These are phyloP conservation scores for Entoloma clypeatum DNA, from an alignment of 1,284 basidiomycete genomes.

Conservation along the genomic window DNA sequence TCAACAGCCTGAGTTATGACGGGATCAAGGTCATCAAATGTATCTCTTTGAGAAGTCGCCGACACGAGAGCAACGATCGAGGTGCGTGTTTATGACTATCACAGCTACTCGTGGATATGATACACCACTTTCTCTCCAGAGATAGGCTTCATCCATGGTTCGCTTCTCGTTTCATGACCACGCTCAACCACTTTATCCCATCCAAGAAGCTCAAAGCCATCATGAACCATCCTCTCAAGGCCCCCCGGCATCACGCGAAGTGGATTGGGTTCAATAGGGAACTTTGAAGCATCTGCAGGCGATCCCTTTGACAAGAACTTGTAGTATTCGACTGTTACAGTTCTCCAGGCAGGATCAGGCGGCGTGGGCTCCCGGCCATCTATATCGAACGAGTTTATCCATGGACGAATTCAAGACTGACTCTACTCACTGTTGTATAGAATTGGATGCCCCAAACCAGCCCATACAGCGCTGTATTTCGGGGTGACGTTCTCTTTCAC, in stretches of 20 bases:
- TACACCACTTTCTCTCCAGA: slow-evolving; percentile 34
- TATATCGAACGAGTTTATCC: not conserved
- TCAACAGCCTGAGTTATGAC: too few species aligned
- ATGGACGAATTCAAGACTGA: not conserved
- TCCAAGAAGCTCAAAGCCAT: slow-evolving; percentile 27
- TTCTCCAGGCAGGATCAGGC: slow-evolving; percentile 20
- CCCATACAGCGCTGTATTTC: slow-evolving; percentile 30
- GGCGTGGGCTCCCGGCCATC: slow-evolving; percentile 21
- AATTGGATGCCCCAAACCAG: slow-evolving; percentile 30
- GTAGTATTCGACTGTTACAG: slow-evolving; percentile 28
- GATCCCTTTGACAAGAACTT: slow-evolving; percentile 24
- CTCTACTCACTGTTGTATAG: slow-evolving; percentile 21
- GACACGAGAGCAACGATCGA: too few species aligned
- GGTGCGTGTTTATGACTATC: too few species aligned
- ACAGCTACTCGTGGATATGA: too few species aligned
- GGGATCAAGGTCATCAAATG: too few species aligned
- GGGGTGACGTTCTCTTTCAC: slow-evolving; percentile 25
- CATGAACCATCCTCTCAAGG: slow-evolving; percentile 20
- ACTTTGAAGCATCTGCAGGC: slow-evolving; percentile 13
- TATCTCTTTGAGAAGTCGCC: too few species aligned
- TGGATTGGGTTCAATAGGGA: slow-evolving; percentile 24
- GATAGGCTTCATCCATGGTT: slow-evolving; percentile 27
- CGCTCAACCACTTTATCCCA: slow-evolving; percentile 26
- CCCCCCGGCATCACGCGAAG: slow-evolving; percentile 29
- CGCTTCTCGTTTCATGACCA: slow-evolving; percentile 7